Percentiles rank a stretch among this genome's conserved stretches.
phyloP scores from a whole-genome alignment of 805 yeast genomes.

The Yamadazyma sp. region DNA sequence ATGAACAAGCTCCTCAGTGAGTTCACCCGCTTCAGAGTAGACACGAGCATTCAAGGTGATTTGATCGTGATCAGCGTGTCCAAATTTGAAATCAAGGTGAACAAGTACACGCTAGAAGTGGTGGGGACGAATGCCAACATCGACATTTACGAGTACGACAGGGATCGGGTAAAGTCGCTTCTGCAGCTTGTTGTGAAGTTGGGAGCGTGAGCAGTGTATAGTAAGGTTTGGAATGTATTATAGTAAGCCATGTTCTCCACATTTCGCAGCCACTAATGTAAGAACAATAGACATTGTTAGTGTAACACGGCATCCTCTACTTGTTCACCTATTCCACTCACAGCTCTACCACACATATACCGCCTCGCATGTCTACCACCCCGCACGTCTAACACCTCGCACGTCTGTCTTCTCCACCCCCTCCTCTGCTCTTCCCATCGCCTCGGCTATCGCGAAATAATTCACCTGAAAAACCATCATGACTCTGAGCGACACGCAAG shows the following conservation, averaged over 20 bases:
- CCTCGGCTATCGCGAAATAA: conserved; percentile 3
- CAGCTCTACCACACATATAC: too few species aligned
- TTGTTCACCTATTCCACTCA: too few species aligned
- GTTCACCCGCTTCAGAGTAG: conserved; percentile 8
- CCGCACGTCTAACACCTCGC: too few species aligned
- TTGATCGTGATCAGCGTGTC: conserved; percentile 7
- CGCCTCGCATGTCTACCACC: too few species aligned
- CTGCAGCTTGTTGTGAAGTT: conserved; percentile 3
- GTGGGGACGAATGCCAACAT: conserved; percentile 10
- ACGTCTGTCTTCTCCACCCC: too few species aligned
- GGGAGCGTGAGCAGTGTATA: background rate
- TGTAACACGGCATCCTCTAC: too few species aligned
- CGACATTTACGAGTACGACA: conserved; percentile 9
- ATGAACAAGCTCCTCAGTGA: conserved; percentile 12
- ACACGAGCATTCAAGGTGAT: conserved; percentile 10
- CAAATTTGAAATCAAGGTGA: conserved; percentile 11
- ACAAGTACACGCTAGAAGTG: conserved; percentile 10
- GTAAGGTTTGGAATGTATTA: background rate
- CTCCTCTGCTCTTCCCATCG: background rate
- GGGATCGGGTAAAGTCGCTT: conserved; percentile 2
- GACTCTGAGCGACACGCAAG: conserved; percentile 19
- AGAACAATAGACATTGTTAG: too few species aligned
- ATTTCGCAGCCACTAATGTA: too few species aligned
- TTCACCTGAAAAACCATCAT: conserved; percentile 1
- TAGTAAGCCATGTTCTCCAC: too few species aligned